These are phyloP conservation scores for Dactylorhiza incarnata DNA, from an alignment of 106 monocot species.

Conservation along the genomic window DNA sequence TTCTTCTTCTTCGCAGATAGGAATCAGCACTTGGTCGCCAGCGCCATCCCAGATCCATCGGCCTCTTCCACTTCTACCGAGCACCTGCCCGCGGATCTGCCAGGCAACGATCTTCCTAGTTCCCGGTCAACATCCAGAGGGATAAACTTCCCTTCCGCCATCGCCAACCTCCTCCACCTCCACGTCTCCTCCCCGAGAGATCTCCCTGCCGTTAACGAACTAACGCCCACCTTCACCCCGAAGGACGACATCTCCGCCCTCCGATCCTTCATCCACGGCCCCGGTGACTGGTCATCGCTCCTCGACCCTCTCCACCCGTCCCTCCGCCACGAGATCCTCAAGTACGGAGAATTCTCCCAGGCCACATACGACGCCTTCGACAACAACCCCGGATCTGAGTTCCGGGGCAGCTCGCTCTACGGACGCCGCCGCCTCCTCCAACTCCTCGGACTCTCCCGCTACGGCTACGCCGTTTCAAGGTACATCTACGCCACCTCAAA, in stretches of 20 bases:
- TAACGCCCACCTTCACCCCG: slow-evolving; percentile 27
- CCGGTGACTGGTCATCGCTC: slow-evolving; percentile 37
- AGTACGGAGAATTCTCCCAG: slow-evolving; percentile 71
- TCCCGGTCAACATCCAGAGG: background rate
- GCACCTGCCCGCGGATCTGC: background rate
- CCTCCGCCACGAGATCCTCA: slow-evolving; percentile 62
- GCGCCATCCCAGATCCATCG: background rate
- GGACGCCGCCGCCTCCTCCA: slow-evolving; percentile 26
- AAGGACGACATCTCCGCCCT: slow-evolving; percentile 50
- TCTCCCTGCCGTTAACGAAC: background rate
- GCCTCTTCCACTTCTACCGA: background rate
- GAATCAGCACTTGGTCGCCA: background rate
- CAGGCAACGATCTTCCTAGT: background rate
- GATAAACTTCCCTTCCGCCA: slow-evolving; percentile 7
- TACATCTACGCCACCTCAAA: slow-evolving; percentile 69
- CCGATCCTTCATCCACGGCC: slow-evolving; percentile 32
- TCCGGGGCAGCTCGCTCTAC: slow-evolving; percentile 51
- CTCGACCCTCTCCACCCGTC: slow-evolving; percentile 64
- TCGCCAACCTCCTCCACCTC: slow-evolving; percentile 20
- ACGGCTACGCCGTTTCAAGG: slow-evolving; percentile 38
- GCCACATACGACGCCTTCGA: slow-evolving; percentile 84
- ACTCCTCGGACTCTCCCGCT: slow-evolving; percentile 24
- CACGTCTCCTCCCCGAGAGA: slow-evolving; percentile 11
- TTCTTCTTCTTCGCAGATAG: background rate
- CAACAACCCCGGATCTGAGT: slow-evolving; percentile 36